These are phyloP conservation scores for Tetracladium marchalianum DNA, from an alignment of 495 filamentous ascomycete genomes.

Conservation along the genomic window DNA sequence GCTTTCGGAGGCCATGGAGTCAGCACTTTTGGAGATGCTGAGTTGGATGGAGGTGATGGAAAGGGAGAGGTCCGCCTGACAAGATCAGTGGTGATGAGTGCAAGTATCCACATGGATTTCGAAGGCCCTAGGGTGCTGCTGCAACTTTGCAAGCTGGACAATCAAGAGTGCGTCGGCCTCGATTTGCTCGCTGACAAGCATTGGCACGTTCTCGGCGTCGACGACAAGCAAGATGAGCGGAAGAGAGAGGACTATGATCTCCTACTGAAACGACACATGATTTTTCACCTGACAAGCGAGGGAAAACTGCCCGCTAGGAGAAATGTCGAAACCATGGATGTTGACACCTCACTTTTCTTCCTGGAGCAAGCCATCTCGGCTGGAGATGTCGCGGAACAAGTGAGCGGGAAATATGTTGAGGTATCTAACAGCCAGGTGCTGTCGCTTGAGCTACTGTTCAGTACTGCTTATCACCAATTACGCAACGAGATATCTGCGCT, in stretches of 20 bases:
- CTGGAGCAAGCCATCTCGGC: slow-evolving; percentile 7
- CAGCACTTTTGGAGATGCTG: slow-evolving; percentile 5
- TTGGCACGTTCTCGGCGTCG: slow-evolving; percentile 3
- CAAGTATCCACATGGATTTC: slow-evolving; percentile 17
- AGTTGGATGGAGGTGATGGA: not conserved
- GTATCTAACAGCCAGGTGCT: slow-evolving; percentile 2
- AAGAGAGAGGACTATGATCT: slow-evolving; percentile 11
- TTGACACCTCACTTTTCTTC: slow-evolving; percentile 3
- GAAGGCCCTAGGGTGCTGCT: slow-evolving; percentile 13
- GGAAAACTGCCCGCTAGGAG: slow-evolving; percentile 6
- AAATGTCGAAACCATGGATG: slow-evolving; percentile 2
- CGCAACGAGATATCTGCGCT: slow-evolving; percentile 16
- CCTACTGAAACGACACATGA: slow-evolving; percentile 6
- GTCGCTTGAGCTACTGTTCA: slow-evolving; percentile 13
- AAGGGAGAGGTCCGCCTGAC: slow-evolving; percentile 6
- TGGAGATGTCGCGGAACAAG: not conserved
- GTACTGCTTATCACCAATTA: slow-evolving; percentile 11
- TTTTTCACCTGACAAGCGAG: slow-evolving; percentile 8
- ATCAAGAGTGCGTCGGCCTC: slow-evolving; percentile 1
- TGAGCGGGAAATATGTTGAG: slow-evolving; percentile 7
- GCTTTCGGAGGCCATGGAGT: slow-evolving; percentile 11
- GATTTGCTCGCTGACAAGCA: slow-evolving; percentile 3
- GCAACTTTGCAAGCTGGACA: slow-evolving; percentile 4
- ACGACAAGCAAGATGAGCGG: slow-evolving; percentile 9
- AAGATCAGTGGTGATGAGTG: slow-evolving; percentile 15